Base-by-base conservation (phyloP, 768 basidiomycete genomes). In the Hydnum rufescens region DNA sequence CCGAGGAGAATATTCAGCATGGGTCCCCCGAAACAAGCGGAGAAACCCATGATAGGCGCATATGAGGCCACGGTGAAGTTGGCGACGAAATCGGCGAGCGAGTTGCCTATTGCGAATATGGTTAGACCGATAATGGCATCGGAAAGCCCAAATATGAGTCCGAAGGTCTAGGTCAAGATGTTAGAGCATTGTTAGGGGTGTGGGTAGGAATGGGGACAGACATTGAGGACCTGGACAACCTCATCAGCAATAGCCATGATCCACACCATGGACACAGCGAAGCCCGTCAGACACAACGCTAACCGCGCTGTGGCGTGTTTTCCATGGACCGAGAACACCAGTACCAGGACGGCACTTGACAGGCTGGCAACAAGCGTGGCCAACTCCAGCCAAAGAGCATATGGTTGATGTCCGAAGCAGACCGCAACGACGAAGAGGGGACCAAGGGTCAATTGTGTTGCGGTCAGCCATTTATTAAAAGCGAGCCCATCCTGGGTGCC, bases 231-330 rank as follows among this genome's bases (percentile, higher is more conserved):
- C 47, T 82, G 74, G 29, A 97, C 89, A 2, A 93, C 89, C 63
- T 96, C 92, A 62, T 95, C 90, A 1, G 92, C 90, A 47, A 97
- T 90, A 4, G 84, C 89, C 78, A 96, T 92, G 59, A 99, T 96
- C 93, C 95, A 99, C 4, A 96, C 79, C 55, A 96, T 76, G 2
- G 89, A 73, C 26, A 93, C 81, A 22, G 80, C 63, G 67, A 99
- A 99, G 0, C 95, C 93, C 72, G 92, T 80, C 23, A 78, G 81
- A 61, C 88, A 93, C 5, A 90, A 74, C 5, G 74, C 71, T 65
- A 89, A 71, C 53, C 76, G 72, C 44, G 75, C 71, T 13, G 73
- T 60, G 3, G 72, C 69, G 56, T 76, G 71, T 19, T 70, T 67
- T 2, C 84, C 81, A 39, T 73, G 71, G 4, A 73, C 70, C 0